phyloP scores from a whole-genome alignment of 2,329 filamentous ascomycete genomes.

The Zalaria sp. region DNA sequence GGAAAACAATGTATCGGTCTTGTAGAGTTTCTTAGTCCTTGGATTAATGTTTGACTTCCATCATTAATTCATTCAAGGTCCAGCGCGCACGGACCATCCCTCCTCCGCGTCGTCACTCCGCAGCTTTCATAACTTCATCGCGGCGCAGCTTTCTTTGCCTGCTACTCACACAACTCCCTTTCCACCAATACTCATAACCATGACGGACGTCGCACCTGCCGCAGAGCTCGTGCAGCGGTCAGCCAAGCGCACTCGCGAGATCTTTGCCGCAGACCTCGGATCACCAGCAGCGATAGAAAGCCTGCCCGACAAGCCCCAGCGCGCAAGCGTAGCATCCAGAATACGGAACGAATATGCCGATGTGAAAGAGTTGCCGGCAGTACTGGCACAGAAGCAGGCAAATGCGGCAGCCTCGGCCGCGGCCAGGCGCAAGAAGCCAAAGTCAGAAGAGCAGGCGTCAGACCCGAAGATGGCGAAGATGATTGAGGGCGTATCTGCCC shows the following conservation, averaged over 20 bases:
- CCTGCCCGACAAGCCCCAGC: constrained; percentile 27
- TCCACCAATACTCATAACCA: background rate
- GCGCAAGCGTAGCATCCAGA: constrained; percentile 38
- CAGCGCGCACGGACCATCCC: background rate
- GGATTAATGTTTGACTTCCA: background rate
- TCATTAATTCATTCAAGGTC: background rate
- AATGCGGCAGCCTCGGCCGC: constrained; percentile 42
- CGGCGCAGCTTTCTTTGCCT: too few relatives aligned
- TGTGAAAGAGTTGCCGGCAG: constrained; percentile 62
- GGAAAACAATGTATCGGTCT: too few relatives aligned
- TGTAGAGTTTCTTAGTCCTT: too few relatives aligned
- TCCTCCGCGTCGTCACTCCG: too few relatives aligned
- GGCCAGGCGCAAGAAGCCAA: constrained; percentile 49
- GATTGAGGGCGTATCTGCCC: constrained; percentile 48
- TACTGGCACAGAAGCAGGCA: constrained; percentile 67
- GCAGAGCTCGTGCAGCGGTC: constrained; percentile 26
- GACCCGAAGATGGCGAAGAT: constrained; percentile 48
- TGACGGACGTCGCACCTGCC: constrained; percentile 8
- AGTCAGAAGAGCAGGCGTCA: constrained; percentile 36
- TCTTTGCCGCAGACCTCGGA: constrained; percentile 39
- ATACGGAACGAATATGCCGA: constrained; percentile 63
- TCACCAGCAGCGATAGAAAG: constrained; percentile 27
- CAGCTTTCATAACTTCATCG: too few relatives aligned
- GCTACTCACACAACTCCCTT: background rate
- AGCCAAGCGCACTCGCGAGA: constrained; percentile 39